Conservation (phyloP, 2,329 filamentous ascomycete species). For the Claviceps monticola region DNA sequence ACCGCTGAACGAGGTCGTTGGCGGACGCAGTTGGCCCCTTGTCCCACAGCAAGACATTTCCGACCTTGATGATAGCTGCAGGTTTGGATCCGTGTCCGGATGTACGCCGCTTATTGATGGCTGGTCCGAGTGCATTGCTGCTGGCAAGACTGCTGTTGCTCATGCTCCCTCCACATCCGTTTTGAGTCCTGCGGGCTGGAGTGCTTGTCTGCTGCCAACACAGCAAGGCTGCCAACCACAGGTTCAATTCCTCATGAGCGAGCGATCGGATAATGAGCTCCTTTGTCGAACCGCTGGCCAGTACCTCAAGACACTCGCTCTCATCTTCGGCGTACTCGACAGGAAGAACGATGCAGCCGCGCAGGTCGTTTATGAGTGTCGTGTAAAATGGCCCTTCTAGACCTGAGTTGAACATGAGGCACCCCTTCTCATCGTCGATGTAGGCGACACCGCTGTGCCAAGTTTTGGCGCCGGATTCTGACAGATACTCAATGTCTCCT, state of each 20-base stretch:
- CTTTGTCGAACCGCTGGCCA: constrained; percentile 37
- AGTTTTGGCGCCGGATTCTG: constrained; percentile 37
- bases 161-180: constrained; percentile 18
- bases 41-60: constrained; percentile 84
- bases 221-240: constrained; percentile 67
- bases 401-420: constrained; percentile 60
- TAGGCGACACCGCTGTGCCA: constrained; percentile 64
- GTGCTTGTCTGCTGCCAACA: constrained; percentile 69
- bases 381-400: constrained; percentile 51
- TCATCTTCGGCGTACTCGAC: constrained; percentile 32
- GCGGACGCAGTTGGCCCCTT: constrained; percentile 48
- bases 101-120: constrained; percentile 28
- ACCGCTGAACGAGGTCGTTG: constrained; percentile 39
- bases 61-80: constrained; percentile 82
- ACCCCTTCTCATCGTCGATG: constrained; percentile 63
- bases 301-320: constrained; percentile 39
- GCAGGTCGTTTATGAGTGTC: constrained; percentile 56
- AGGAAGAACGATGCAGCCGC: constrained; percentile 56
- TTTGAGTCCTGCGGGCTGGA: constrained; percentile 38
- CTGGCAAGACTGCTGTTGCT: constrained; percentile 16
- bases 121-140: constrained; percentile 20
- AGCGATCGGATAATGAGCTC: constrained; percentile 52
- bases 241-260: constrained; percentile 52
- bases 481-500: constrained; percentile 59
- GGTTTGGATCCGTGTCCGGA: constrained; percentile 20